Percentiles rank a stretch among this genome's conserved stretches.
Conservation (phyloP, 108 stramenopile genomes). For the Cyclotella sp. region DNA sequence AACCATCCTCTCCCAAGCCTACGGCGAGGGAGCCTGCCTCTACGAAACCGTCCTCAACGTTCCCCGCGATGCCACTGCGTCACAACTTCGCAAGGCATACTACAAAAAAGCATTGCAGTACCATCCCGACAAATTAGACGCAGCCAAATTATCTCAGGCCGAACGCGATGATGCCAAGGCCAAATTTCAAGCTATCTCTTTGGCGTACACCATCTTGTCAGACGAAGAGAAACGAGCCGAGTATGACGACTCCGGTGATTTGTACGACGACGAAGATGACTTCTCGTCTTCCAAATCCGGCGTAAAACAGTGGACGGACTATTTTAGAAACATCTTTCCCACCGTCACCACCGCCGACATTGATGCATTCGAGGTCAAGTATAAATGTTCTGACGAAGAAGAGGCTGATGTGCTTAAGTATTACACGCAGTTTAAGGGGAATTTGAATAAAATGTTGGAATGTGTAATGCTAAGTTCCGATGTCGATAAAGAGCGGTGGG, state of each 20-base stretch:
- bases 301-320: slow-evolving; percentile 56
- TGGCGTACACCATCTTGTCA: slow-evolving; percentile 54
- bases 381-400: slow-evolving; percentile 89
- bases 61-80: slow-evolving; percentile 44
- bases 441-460: slow-evolving; percentile 76
- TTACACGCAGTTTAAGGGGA: slow-evolving; percentile 70
- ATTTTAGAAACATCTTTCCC: slow-evolving; percentile 80
- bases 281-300: slow-evolving; percentile 42
- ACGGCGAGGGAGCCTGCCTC: slow-evolving; percentile 68
- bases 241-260: slow-evolving; percentile 73
- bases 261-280: slow-evolving; percentile 65
- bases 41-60: slow-evolving; percentile 70
- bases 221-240: slow-evolving; percentile 50
- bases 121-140: slow-evolving; percentile 78
- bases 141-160: slow-evolving; percentile 12
- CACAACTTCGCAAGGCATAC: slow-evolving; percentile 83
- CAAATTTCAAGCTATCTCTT: slow-evolving; percentile 52
- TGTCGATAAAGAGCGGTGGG: slow-evolving; percentile 73
- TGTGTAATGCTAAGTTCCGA: slow-evolving; percentile 80
- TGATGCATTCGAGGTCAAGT: slow-evolving; percentile 77
- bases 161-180: slow-evolving; percentile 42
- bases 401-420: slow-evolving; percentile 77
- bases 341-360: slow-evolving; percentile 75
- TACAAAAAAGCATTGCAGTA: slow-evolving; percentile 70
- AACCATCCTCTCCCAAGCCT: slow-evolving; percentile 59